Conservation (phyloP, 129 eudicot species). For the Glebionis coronaria region DNA sequence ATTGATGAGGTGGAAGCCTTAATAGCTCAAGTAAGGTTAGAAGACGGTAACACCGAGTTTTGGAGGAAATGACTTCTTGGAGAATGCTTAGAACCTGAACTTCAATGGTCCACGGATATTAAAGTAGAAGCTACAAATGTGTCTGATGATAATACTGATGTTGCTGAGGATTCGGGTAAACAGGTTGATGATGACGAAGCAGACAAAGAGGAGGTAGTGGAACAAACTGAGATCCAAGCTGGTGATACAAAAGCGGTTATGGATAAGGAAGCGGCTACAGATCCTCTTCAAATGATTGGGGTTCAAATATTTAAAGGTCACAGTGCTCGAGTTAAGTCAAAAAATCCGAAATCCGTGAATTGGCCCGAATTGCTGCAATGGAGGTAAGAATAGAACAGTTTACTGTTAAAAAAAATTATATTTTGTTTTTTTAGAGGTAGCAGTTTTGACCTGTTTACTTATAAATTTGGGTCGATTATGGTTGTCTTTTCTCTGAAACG, state of each 20-base stretch:
- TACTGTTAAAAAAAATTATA: not conserved
- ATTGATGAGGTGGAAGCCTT: constrained; percentile 80
- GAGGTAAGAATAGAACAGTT: constrained; percentile 46
- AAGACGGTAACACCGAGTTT: constrained; percentile 96
- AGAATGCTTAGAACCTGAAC: constrained; percentile 57
- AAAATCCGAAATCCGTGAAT: constrained; percentile 50
- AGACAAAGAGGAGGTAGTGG: constrained; percentile 70
- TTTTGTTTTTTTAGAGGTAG: not conserved
- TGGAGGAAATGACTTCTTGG: constrained; percentile 90
- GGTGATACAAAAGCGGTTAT: constrained; percentile 57
- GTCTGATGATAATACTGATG: constrained; percentile 55
- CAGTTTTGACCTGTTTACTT: not conserved
- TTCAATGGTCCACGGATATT: constrained; percentile 41
- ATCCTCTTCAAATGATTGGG: constrained; percentile 68
- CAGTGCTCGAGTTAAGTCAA: constrained; percentile 46
- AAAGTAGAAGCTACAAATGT: constrained; percentile 49
- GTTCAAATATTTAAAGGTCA: constrained; percentile 83
- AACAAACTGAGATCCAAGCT: constrained; percentile 63
- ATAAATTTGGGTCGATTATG: not conserved
- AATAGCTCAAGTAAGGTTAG: constrained; percentile 66
- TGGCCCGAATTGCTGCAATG: constrained; percentile 48
- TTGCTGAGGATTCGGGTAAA: constrained; percentile 39
- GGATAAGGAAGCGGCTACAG: constrained; percentile 73
- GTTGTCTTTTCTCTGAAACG: not conserved
- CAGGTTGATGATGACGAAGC: constrained; percentile 76